Conservation (phyloP, 345 rosid species). For the Ceriops decandra region DNA sequence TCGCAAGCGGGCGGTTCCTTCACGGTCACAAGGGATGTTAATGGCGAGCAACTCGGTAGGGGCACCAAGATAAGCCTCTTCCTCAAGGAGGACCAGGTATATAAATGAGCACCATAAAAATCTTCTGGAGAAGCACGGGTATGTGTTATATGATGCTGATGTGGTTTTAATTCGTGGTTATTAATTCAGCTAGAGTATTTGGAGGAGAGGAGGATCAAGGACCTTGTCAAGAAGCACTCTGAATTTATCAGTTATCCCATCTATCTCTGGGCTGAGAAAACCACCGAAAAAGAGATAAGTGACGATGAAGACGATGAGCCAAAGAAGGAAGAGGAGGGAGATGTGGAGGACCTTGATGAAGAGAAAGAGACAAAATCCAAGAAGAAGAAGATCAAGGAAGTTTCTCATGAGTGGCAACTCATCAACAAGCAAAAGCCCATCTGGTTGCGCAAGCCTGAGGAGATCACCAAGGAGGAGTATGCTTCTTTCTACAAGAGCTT, state of each 20-base stretch:
- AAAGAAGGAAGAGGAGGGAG: conserved; percentile 66
- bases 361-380: conserved; percentile 66
- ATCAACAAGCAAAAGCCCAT: conserved; percentile 90
- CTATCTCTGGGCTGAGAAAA: conserved; percentile 83
- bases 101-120: neutral
- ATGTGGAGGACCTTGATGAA: conserved; percentile 72
- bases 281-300: conserved; percentile 80
- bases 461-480: conserved; percentile 80
- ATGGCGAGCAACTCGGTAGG: conserved; percentile 79
- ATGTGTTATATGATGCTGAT: neutral
- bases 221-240: conserved; percentile 88
- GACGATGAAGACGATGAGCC: conserved; percentile 85
- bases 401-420: conserved; percentile 80
- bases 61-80: conserved; percentile 81
- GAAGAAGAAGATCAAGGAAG: conserved; percentile 88
- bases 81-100: conserved; percentile 81
- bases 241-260: conserved; percentile 92
- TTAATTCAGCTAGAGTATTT: conserved; percentile 59
- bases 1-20: conserved; percentile 97
- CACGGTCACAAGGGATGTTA: conserved; percentile 67
- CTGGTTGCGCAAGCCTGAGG: conserved; percentile 91
- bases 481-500: conserved; percentile 86
- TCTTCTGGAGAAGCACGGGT: too few relatives aligned
- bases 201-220: conserved; percentile 90
- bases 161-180: neutral